These are phyloP conservation scores for Mangifera indica DNA, from an alignment of 345 rosid genomes.

Conservation along the genomic window DNA sequence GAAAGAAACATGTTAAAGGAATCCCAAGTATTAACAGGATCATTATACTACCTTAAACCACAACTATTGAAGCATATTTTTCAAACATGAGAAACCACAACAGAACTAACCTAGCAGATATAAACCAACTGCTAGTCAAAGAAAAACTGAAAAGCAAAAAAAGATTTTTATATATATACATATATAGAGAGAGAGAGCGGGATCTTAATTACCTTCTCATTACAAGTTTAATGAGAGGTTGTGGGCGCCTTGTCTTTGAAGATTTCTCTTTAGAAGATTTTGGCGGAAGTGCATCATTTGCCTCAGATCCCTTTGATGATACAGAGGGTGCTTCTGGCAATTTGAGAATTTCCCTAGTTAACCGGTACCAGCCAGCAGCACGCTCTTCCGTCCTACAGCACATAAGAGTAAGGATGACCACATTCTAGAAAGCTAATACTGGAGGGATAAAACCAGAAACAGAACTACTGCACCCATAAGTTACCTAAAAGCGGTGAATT, in stretches of 20 bases:
- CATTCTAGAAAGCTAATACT: neutral
- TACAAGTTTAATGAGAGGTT: constrained; percentile 90
- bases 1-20: constrained; percentile 14
- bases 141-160: neutral
- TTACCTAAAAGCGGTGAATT: neutral
- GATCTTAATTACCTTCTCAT: constrained; percentile 78
- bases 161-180: neutral
- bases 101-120: neutral
- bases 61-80: constrained; percentile 1
- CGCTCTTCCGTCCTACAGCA: constrained; percentile 83
- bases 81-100: neutral
- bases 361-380: constrained; percentile 96
- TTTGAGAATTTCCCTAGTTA: constrained; percentile 96
- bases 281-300: constrained; percentile 39
- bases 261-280: constrained; percentile 74
- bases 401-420: constrained; percentile 10
- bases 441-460: neutral
- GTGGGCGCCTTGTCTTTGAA: constrained; percentile 90
- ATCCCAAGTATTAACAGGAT: neutral
- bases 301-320: constrained; percentile 53
- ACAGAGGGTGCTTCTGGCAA: constrained; percentile 89
- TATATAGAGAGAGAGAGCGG: neutral
- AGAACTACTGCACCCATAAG: constrained; percentile 7
- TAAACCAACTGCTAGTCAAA: neutral
- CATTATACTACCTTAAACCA: neutral